A percentile compares a stretch with the other conserved stretches of the same genome.
phyloP scores from a whole-genome alignment of 192 early-diverging fungal species.

The Gryganskiella cystojenkinii region DNA sequence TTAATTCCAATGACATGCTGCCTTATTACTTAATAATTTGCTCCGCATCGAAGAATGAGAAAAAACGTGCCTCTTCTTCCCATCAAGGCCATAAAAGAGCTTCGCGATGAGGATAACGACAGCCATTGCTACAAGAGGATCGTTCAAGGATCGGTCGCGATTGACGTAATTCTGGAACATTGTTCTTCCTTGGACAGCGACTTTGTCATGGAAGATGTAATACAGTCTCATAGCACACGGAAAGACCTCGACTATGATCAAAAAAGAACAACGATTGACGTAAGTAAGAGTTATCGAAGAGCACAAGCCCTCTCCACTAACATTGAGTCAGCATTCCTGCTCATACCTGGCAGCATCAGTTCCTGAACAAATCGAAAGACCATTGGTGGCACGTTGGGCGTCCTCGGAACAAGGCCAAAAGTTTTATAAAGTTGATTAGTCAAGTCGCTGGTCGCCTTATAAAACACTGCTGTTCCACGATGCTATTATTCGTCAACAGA shows the following conservation, averaged over 20 bases:
- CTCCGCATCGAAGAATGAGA: background rate
- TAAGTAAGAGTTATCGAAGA: background rate
- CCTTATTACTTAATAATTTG: slow-evolving; percentile 9
- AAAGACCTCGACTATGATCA: slow-evolving; percentile 28
- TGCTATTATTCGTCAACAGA: background rate
- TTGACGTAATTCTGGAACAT: background rate
- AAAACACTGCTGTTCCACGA: background rate
- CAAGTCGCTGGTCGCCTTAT: background rate
- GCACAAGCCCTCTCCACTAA: no score
- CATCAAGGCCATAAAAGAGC: slow-evolving; percentile 34
- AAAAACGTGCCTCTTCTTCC: slow-evolving; percentile 26
- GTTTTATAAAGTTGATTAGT: background rate
- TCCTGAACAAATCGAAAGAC: slow-evolving; percentile 32
- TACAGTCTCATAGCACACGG: slow-evolving; percentile 19
- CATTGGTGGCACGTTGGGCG: slow-evolving; percentile 21
- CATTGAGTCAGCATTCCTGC: no score
- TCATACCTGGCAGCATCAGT: slow-evolving; percentile 41
- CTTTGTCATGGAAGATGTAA: background rate
- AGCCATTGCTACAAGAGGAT: slow-evolving; percentile 18
- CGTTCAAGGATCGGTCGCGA: background rate
- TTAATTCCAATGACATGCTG: no score
- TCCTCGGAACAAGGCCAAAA: background rate
- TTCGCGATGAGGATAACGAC: slow-evolving; percentile 32
- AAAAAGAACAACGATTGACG: background rate
- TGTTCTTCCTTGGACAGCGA: no score